Evolutionary conservation across 2,329 filamentous ascomycete species (phyloP).

Genomic region (Ophiostoma novo-ulmi): DNA sequence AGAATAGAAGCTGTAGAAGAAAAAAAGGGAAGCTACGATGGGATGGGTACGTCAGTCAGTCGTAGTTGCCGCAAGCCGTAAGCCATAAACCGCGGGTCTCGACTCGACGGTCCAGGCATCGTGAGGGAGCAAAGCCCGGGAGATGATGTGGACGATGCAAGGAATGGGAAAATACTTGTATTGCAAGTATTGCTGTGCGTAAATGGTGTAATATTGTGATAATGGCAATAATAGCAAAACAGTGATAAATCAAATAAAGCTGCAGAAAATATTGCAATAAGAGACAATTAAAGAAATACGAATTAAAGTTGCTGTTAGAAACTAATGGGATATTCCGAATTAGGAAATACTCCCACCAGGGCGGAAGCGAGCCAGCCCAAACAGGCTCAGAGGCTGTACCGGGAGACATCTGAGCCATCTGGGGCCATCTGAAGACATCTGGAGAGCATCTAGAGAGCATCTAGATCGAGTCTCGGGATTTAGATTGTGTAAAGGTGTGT

Average conservation of each 20-base stretch:
- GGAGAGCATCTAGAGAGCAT: background rate
- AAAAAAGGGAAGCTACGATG: background rate
- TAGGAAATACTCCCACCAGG: background rate
- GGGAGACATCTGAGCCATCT: background rate
- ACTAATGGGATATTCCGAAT: background rate
- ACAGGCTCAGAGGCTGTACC: background rate
- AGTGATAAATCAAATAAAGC: background rate
- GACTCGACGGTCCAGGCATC: conserved; percentile 1
- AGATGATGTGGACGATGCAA: background rate
- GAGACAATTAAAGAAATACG: background rate
- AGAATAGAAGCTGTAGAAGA: background rate
- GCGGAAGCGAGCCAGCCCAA: conserved; percentile 7
- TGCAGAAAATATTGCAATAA: background rate
- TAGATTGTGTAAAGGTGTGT: background rate
- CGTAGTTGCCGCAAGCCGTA: background rate
- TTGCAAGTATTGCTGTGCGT: background rate
- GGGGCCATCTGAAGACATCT: too few relatives aligned
- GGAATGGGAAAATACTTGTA: background rate
- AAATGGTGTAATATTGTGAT: too few relatives aligned
- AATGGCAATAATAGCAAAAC: background rate
- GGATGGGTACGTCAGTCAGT: background rate
- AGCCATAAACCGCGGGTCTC: background rate
- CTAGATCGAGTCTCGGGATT: background rate
- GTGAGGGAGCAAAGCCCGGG: background rate
- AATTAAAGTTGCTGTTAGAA: background rate